A percentile compares a stretch with the other conserved stretches of the same genome.
Evolutionary conservation across 1,139 yeast genomes (phyloP).

Genomic region (Diutina rugosa): DNA sequence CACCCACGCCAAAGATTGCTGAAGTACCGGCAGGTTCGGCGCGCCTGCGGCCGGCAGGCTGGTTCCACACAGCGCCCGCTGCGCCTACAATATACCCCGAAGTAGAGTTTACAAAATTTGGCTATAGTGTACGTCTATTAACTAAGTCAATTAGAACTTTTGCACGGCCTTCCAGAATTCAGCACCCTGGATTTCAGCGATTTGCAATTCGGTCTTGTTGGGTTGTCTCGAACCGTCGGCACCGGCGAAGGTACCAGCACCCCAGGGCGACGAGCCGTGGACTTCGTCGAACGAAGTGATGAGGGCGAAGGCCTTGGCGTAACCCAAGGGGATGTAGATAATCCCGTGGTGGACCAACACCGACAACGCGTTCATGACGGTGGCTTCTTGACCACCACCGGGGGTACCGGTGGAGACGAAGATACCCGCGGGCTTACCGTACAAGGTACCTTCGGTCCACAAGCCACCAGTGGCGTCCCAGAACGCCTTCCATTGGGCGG

Average conservation of each 20-base stretch:
- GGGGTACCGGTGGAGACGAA: slow-evolving; percentile 5
- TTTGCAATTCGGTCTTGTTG: background rate
- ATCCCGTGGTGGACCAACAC: slow-evolving; percentile 2
- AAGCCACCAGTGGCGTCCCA: slow-evolving; percentile 8
- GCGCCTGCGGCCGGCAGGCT: background rate
- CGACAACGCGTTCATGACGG: slow-evolving; percentile 1
- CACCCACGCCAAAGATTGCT: background rate
- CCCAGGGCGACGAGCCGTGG: slow-evolving; percentile 3
- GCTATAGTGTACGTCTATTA: background rate
- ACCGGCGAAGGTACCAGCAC: slow-evolving; percentile 2
- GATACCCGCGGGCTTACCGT: slow-evolving; percentile 8
- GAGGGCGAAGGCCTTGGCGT: slow-evolving; percentile 1
- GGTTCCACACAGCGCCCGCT: background rate
- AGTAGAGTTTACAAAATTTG: background rate
- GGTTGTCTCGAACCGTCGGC: slow-evolving; percentile 1
- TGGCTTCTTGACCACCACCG: slow-evolving; percentile 2
- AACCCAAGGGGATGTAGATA: slow-evolving; percentile 1
- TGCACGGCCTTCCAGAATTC: background rate
- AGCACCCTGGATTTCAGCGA: slow-evolving; percentile 1
- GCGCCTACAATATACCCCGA: background rate
- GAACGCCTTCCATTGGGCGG: slow-evolving; percentile 7
- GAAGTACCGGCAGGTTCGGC: background rate
- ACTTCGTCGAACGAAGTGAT: slow-evolving; percentile 2
- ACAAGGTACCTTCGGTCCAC: slow-evolving; percentile 7
- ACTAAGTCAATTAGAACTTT: background rate